These are phyloP conservation scores for Dendrostoma leiphaemia DNA, from an alignment of 2,329 filamentous ascomycete species.

Conservation along the genomic window DNA sequence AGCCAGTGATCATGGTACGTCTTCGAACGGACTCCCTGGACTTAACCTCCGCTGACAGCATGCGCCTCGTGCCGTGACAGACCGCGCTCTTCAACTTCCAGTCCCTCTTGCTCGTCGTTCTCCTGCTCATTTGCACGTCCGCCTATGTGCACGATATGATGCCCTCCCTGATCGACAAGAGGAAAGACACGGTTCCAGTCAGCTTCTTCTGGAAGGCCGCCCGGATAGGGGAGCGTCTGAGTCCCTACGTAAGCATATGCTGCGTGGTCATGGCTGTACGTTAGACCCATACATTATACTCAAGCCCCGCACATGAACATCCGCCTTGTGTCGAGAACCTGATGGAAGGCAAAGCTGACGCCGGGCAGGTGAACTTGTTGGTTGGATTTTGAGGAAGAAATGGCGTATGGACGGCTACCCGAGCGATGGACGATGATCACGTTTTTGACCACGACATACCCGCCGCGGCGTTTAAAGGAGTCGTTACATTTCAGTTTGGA, in stretches of 20 bases:
- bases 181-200: slow-evolving; percentile 69
- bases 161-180: slow-evolving; percentile 85
- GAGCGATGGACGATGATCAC: slow-evolving; percentile 6
- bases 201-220: slow-evolving; percentile 97
- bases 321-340: background rate
- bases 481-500: background rate
- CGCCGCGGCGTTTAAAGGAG: slow-evolving; percentile 11
- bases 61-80: slow-evolving; percentile 55
- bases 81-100: slow-evolving; percentile 99
- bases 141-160: slow-evolving; percentile 90
- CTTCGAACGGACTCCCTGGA: background rate
- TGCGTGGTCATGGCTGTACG: slow-evolving; percentile 90
- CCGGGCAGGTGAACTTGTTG: slow-evolving; percentile 13
- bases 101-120: slow-evolving; percentile 88
- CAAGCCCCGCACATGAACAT: background rate
- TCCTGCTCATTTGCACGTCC: slow-evolving; percentile 94
- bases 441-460: slow-evolving; percentile 6
- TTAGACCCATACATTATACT: slow-evolving; percentile 9
- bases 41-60: slow-evolving; percentile 9
- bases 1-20: slow-evolving; percentile 25
- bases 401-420: background rate
- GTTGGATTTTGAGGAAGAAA: slow-evolving; percentile 10
- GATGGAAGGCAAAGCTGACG: background rate
- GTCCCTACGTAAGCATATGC: slow-evolving; percentile 92
- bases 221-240: slow-evolving; percentile 85